A percentile compares a stretch with the other conserved stretches of the same genome.
These are phyloP conservation scores for Heliocybe sulcata DNA, from an alignment of 1,284 basidiomycete genomes.

Conservation along the genomic window DNA sequence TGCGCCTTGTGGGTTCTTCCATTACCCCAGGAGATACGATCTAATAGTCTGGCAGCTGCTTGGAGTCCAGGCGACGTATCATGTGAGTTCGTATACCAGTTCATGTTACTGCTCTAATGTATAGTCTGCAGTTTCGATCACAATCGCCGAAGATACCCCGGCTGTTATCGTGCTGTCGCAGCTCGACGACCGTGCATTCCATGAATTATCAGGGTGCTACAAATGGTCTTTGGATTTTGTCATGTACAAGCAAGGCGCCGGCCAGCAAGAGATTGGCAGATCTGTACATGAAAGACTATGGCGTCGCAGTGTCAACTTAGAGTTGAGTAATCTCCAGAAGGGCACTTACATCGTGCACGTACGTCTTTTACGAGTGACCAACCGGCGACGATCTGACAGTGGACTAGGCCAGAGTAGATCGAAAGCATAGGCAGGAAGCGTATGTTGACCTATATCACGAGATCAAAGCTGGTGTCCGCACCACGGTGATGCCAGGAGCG, in stretches of 20 bases:
- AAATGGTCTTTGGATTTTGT: slow-evolving; percentile 37
- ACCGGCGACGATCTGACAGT: background rate
- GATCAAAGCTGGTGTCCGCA: background rate
- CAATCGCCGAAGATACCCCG: slow-evolving; percentile 26
- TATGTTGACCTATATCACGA: background rate
- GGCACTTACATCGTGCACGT: slow-evolving; percentile 52
- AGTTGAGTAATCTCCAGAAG: slow-evolving; percentile 28
- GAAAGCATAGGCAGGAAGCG: background rate
- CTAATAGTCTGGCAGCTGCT: slow-evolving; percentile 13
- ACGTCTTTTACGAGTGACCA: slow-evolving; percentile 10
- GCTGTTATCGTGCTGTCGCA: slow-evolving; percentile 41
- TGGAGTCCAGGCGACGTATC: slow-evolving; percentile 43
- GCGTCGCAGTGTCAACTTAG: slow-evolving; percentile 33
- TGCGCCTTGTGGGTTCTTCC: slow-evolving; percentile 14
- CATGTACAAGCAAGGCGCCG: slow-evolving; percentile 31
- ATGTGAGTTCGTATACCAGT: slow-evolving; percentile 23
- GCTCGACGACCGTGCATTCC: slow-evolving; percentile 38
- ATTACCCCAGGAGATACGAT: background rate
- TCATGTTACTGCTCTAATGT: background rate
- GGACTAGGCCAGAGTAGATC: background rate
- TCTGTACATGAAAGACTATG: slow-evolving; percentile 24
- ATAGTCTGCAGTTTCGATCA: slow-evolving; percentile 30
- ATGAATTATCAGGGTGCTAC: slow-evolving; percentile 24
- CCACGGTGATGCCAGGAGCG: background rate
- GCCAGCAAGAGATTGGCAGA: slow-evolving; percentile 28